Base-by-base conservation (phyloP, 2,329 filamentous ascomycete genomes). In the Dactylellina drechsleri region DNA sequence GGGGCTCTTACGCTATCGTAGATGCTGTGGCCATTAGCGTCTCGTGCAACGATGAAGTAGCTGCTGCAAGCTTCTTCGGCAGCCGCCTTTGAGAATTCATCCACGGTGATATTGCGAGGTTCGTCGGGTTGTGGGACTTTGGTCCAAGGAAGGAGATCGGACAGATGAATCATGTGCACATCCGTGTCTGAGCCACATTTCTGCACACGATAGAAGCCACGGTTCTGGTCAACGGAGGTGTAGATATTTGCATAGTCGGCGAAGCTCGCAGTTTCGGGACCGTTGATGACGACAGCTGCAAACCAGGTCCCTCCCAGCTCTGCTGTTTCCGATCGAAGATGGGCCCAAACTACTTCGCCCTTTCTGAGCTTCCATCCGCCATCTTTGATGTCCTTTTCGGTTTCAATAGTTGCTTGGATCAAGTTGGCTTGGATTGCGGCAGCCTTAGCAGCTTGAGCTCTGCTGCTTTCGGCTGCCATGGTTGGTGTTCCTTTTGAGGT, bases 311-410 rank as follows among this genome's bases (percentile, higher is more conserved):
- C 70, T 3, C 70, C 70, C 2, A 62, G 50, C 16, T 49, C 62
- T 18, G 41, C 41, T 20, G 41, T 58, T 40, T 40, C 57, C 15
- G 31, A 60, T 3, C 52, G 18, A n/a, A 54, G 8, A 50, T 67
- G 20, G 15, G 62, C 70, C 70, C 70, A 74, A 4, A 74, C 57
- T 10, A 74, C 15, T 36, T 74, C 70, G 0, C 45, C 45, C 16
- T 52, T 53, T 5, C 70, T 62, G 57, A 67, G 67, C 52, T 57
- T 74, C 70, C 70, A 74, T 13, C 62, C 70, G 5, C 70, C 70
- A 18, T 64, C 57, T 15, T 53, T 43, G 41, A 64, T 61, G n/a
- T 74, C 70, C 8, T 47, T 56, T 12, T 31, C 36, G 5, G 12
- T 23, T 26, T 74, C 70, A 1, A 43, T 15, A 2, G 28, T 1